Conservation (phyloP, 2,329 filamentous ascomycete genomes). For the Chaetomiaceae sp. region DNA sequence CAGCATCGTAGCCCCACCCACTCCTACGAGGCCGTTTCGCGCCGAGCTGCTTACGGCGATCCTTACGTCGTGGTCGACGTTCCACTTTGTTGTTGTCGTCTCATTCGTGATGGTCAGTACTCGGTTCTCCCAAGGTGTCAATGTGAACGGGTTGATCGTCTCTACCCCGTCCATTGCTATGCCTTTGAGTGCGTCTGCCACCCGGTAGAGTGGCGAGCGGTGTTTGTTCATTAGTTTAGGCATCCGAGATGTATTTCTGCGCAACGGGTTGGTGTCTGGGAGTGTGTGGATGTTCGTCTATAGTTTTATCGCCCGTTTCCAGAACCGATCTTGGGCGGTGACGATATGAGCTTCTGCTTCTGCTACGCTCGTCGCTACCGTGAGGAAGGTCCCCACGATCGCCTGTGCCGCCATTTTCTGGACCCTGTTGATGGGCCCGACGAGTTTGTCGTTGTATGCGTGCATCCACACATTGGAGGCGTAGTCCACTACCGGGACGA, state of each 20-base stretch:
- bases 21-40: neutral
- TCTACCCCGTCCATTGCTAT: no score
- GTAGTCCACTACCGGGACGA: constrained; percentile 26
- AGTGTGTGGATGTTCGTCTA: neutral
- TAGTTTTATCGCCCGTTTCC: neutral
- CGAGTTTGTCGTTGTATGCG: constrained; percentile 16
- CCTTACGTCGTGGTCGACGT: no score
- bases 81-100: no score
- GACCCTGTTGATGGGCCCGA: neutral
- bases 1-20: neutral
- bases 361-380: neutral
- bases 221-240: neutral
- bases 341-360: neutral
- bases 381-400: neutral
- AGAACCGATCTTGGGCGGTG: neutral
- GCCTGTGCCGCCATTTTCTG: neutral
- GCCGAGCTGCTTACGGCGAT: no score
- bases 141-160: no score
- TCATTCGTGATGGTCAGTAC: no score
- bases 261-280: neutral
- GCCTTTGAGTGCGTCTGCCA: neutral
- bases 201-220: neutral
- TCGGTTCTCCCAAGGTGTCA: no score
- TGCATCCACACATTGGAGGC: constrained; percentile 27
- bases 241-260: neutral